Percentiles rank a stretch among this genome's conserved stretches.
These are phyloP conservation scores for Suillus spraguei DNA, from an alignment of 768 basidiomycete species.

Conservation along the genomic window DNA sequence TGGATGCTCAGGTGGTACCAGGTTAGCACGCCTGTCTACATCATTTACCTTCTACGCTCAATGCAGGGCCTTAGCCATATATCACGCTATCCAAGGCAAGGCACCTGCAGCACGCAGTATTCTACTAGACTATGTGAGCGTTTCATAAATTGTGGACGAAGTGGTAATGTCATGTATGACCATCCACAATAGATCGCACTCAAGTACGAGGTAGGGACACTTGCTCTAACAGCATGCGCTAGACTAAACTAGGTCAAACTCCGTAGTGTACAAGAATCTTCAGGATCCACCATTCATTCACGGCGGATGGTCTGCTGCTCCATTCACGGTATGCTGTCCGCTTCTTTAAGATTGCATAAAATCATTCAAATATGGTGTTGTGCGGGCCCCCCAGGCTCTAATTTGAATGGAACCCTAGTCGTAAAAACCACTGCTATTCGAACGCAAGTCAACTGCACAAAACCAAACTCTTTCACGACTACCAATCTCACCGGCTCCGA, in stretches of 20 bases:
- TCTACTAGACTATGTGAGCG: slow-evolving; percentile 65
- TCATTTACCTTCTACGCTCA: not conserved
- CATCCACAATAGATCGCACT: slow-evolving; percentile 38
- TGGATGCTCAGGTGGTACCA: slow-evolving; percentile 60
- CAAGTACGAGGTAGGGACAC: slow-evolving; percentile 38
- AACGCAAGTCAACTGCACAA: too few relatives aligned
- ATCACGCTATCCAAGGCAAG: slow-evolving; percentile 54
- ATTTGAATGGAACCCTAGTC: too few relatives aligned
- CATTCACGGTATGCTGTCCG: slow-evolving; percentile 45
- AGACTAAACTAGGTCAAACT: slow-evolving; percentile 4
- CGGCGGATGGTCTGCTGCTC: slow-evolving; percentile 53
- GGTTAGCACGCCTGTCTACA: slow-evolving; percentile 35
- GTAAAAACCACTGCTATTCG: too few relatives aligned
- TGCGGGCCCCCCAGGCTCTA: too few relatives aligned
- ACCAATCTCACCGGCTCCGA: too few relatives aligned
- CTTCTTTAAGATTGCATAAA: not conserved
- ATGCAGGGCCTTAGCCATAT: slow-evolving; percentile 51
- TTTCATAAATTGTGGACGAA: not conserved
- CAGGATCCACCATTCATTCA: slow-evolving; percentile 61
- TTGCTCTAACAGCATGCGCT: not conserved
- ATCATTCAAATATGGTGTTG: not conserved
- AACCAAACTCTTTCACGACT: too few relatives aligned
- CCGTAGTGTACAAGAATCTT: slow-evolving; percentile 39
- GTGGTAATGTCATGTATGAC: not conserved
- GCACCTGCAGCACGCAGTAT: slow-evolving; percentile 59